These are phyloP conservation scores for Hemileia vastatrix DNA, from an alignment of 1,284 basidiomycete species.

Conservation along the genomic window DNA sequence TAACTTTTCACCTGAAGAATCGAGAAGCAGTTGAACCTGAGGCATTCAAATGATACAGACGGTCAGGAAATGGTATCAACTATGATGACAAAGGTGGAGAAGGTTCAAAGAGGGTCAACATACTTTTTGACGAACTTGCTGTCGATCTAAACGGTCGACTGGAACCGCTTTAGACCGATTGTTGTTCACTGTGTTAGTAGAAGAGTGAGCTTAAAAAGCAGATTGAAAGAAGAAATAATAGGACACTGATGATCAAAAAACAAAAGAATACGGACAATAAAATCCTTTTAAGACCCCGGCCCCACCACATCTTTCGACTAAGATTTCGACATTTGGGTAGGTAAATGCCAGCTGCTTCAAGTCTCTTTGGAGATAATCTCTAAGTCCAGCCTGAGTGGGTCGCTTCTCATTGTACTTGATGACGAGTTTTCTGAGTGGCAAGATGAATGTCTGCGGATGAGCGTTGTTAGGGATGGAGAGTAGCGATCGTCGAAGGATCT, in stretches of 20 bases:
- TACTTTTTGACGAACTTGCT: neutral
- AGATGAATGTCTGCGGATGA: conserved; percentile 12
- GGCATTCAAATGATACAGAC: neutral
- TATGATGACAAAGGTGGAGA: neutral
- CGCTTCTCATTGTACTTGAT: conserved; percentile 19
- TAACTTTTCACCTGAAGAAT: conserved; percentile 4
- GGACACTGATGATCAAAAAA: neutral
- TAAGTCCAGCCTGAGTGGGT: conserved; percentile 12
- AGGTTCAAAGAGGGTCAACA: neutral
- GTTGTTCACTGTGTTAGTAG: conserved; percentile 12
- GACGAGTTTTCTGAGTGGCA: conserved; percentile 17
- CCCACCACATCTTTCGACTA: conserved; percentile 11
- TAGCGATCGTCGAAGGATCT: conserved; percentile 12
- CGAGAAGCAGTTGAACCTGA: conserved; percentile 2
- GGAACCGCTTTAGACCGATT: conserved; percentile 21
- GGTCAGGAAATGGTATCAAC: neutral
- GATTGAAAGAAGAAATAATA: neutral
- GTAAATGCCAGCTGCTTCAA: conserved; percentile 7
- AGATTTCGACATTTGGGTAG: conserved; percentile 13
- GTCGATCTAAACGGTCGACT: conserved; percentile 8
- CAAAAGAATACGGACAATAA: conserved; percentile 13
- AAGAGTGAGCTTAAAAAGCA: neutral
- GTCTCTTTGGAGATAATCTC: conserved; percentile 4
- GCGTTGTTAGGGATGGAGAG: conserved; percentile 12
- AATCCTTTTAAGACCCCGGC: conserved; percentile 19